Percentiles rank a stretch among this genome's conserved stretches.
Conservation (phyloP, 75 land plant species). For the Gnetum montanum region DNA sequence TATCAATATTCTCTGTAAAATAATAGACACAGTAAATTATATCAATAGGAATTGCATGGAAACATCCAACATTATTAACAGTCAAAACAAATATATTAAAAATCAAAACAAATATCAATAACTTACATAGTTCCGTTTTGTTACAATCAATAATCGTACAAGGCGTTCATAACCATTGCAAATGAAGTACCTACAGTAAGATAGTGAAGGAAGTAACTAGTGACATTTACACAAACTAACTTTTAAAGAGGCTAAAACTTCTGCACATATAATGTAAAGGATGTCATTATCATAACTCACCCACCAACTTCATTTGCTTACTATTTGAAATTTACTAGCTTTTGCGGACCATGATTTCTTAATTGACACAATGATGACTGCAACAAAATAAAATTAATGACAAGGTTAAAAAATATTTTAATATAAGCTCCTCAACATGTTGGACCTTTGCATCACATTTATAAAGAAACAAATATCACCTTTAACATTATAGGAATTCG, state of each 20-base stretch:
- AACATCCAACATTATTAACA: too few relatives aligned
- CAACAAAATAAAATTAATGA: neutral
- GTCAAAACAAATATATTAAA: too few relatives aligned
- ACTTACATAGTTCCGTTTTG: constrained; percentile 86
- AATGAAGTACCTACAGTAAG: constrained; percentile 68
- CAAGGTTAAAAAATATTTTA: too few relatives aligned
- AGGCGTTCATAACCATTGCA: constrained; percentile 84
- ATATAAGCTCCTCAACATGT: neutral
- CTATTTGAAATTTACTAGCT: neutral
- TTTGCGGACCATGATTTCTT: neutral
- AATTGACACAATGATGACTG: constrained; percentile 3
- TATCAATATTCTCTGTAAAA: neutral
- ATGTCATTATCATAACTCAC: neutral
- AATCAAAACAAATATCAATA: too few relatives aligned
- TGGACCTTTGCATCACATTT: neutral
- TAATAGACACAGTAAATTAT: neutral
- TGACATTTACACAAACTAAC: neutral
- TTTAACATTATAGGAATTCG: constrained; percentile 78
- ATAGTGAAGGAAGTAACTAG: neutral
- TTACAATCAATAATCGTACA: constrained; percentile 58
- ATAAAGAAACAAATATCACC: constrained; percentile 23
- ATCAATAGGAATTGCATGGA: neutral
- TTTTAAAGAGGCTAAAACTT: too few relatives aligned
- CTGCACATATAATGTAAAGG: too few relatives aligned
- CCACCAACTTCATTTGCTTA: constrained; percentile 9